phyloP scores from a whole-genome alignment of 2,329 filamentous ascomycete species.

The Fusarium pseudonygamai region DNA sequence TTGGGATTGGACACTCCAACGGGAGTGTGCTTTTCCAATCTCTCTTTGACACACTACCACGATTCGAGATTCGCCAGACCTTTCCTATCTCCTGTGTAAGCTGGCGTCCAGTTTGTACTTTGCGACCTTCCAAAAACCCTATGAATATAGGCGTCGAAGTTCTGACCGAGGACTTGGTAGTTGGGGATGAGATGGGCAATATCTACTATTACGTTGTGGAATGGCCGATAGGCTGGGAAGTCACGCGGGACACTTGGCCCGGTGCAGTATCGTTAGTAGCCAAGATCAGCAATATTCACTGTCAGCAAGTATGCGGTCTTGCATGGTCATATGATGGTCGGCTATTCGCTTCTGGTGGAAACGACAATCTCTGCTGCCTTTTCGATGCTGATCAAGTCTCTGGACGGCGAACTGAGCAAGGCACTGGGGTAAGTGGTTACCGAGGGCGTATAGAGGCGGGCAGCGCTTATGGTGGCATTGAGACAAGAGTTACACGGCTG shows the following conservation, averaged over 20 bases:
- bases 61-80: constrained; percentile 79
- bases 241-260: constrained; percentile 73
- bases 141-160: constrained; percentile 60
- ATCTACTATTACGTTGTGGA: constrained; percentile 92
- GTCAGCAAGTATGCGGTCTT: constrained; percentile 92
- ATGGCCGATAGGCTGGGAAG: constrained; percentile 76
- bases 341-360: constrained; percentile 86
- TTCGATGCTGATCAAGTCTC: constrained; percentile 75
- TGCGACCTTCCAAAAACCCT: constrained; percentile 62
- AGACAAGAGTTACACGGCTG: constrained; percentile 18
- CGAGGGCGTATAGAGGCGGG: constrained; percentile 4
- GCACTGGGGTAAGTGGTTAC: background rate
- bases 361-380: constrained; percentile 89
- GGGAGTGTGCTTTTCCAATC: constrained; percentile 83
- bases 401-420: constrained; percentile 8
- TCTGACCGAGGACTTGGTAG: constrained; percentile 81
- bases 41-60: constrained; percentile 72
- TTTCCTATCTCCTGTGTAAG: constrained; percentile 80
- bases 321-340: constrained; percentile 82
- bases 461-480: constrained; percentile 16
- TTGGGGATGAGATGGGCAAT: constrained; percentile 84
- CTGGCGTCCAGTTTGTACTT: constrained; percentile 74
- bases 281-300: constrained; percentile 76
- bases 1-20: constrained; percentile 85
- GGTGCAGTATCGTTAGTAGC: constrained; percentile 82